These are phyloP conservation scores for Puccinia horiana DNA, from an alignment of 1,284 basidiomycete species.

Conservation along the genomic window DNA sequence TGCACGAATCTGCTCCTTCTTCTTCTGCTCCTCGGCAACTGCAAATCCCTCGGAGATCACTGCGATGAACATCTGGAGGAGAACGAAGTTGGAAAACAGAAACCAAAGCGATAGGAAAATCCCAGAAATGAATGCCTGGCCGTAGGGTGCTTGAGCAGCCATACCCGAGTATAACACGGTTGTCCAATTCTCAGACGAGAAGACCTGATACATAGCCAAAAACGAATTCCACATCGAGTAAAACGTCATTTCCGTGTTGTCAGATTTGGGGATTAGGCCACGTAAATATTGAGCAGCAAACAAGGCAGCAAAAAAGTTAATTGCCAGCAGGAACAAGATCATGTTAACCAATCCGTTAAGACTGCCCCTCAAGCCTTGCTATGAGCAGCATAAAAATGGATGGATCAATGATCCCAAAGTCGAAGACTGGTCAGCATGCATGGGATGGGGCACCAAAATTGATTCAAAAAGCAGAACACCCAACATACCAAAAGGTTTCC, in stretches of 20 bases:
- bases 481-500: constrained; percentile 70
- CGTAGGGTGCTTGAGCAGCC: constrained; percentile 67
- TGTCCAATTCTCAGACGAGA: constrained; percentile 95
- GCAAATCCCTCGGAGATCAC: constrained; percentile 94
- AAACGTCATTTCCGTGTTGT: constrained; percentile 70
- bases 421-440: not conserved
- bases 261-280: constrained; percentile 69
- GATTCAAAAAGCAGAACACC: too few relatives aligned
- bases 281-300: constrained; percentile 65
- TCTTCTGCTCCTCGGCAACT: constrained; percentile 87
- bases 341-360: constrained; percentile 90
- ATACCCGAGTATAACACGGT: constrained; percentile 73
- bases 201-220: constrained; percentile 81
- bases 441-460: too few relatives aligned
- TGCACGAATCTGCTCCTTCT: constrained; percentile 73
- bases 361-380: constrained; percentile 78
- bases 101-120: constrained; percentile 84
- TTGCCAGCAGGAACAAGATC: constrained; percentile 84
- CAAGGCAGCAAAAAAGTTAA: constrained; percentile 83
- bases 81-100: constrained; percentile 88
- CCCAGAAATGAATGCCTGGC: constrained; percentile 73
- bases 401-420: not conserved
- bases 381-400: not conserved
- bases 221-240: constrained; percentile 87
- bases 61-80: constrained; percentile 97